These are phyloP conservation scores for Phaeosphaeria sp. DNA, from an alignment of 2,329 filamentous ascomycete species.

Conservation along the genomic window DNA sequence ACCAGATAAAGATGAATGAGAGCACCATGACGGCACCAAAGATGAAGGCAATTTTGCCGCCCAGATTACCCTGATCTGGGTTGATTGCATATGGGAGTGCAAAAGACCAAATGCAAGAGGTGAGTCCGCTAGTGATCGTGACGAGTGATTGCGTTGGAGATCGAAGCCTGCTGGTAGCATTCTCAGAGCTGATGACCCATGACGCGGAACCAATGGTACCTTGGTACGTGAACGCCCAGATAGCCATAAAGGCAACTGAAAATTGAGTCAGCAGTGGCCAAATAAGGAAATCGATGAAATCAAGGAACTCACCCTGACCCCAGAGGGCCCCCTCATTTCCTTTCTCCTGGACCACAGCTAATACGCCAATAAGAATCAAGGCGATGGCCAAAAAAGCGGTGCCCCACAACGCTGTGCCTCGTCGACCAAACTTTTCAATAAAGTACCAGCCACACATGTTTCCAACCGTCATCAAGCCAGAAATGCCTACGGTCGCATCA, in stretches of 20 bases:
- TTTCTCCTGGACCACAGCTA: conserved; percentile 50
- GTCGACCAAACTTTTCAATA: conserved; percentile 39
- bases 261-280: conserved; percentile 3
- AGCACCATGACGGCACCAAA: conserved; percentile 61
- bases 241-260: conserved; percentile 12
- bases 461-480: conserved; percentile 36
- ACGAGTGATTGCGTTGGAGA: conserved; percentile 14
- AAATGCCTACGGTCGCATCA: conserved; percentile 33
- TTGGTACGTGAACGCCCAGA: conserved; percentile 18
- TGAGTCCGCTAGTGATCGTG: conserved; percentile 18
- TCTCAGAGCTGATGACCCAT: conserved; percentile 53
- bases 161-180: conserved; percentile 54
- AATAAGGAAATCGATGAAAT: background rate
- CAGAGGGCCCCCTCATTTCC: background rate
- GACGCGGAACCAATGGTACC: conserved; percentile 40
- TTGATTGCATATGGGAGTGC: conserved; percentile 72
- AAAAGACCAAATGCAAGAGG: conserved; percentile 20
- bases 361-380: conserved; percentile 16
- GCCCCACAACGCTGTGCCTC: conserved; percentile 38
- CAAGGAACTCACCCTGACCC: background rate
- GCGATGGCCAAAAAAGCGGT: conserved; percentile 2
- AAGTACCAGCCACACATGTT: conserved; percentile 44
- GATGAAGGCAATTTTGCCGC: conserved; percentile 60
- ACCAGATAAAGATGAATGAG: conserved; percentile 50
- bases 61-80: conserved; percentile 69